Evolutionary conservation across 352 stramenopile genomes (phyloP), one percentile per base, ranked within the genome.

Genomic region (Blastocystis sp.): DNA sequence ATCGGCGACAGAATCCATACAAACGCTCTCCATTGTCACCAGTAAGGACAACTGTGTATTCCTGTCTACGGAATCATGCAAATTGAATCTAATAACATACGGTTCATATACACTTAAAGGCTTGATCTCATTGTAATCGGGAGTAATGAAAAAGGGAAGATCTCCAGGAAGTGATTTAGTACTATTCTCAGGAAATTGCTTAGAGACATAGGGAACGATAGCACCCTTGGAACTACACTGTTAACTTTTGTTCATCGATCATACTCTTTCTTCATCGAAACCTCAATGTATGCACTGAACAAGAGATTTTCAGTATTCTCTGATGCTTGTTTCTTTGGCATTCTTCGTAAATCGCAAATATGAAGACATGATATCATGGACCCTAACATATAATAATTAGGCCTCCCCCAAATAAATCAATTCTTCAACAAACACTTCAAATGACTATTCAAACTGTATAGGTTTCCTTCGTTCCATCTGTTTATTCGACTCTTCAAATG

Each of bases 31-130:
- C 78, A 76, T 44, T 44, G 57, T 89, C 78, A 17, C 78, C 78
- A 24, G 78, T 89, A 37, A 89, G 66, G 35, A 89, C 78, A 56
- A 89, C 78, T 0, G 78, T 89, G 51, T 89, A 89, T 78, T 89
- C 78, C 44, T 89, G 60, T 60, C 78, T 89, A 89, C n/a, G n/a
- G 33, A 30, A 70, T 44, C 35, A 17, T 37, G 3, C 22, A 19
- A 78, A 51, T 22, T 3, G n/a, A 78, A 24, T 48, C 58, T 13
- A 11, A 48, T 24, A 6, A 24, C 6, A 19, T 60, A 89, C 78
- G 78, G 78, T 37, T 76, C 66, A 44, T 89, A 89, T 27, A 79
- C 78, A 40, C 42, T 89, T 42, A 89, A 37, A n/a, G 78, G 78
- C 66, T 89, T 89, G 56, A 89, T 79, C 22, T 89, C 78, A 48